Evolutionary conservation across 2,329 filamentous ascomycete species (phyloP), one percentile per base, ranked within the genome.

Genomic region (Coccinonectria pachysandricola): DNA sequence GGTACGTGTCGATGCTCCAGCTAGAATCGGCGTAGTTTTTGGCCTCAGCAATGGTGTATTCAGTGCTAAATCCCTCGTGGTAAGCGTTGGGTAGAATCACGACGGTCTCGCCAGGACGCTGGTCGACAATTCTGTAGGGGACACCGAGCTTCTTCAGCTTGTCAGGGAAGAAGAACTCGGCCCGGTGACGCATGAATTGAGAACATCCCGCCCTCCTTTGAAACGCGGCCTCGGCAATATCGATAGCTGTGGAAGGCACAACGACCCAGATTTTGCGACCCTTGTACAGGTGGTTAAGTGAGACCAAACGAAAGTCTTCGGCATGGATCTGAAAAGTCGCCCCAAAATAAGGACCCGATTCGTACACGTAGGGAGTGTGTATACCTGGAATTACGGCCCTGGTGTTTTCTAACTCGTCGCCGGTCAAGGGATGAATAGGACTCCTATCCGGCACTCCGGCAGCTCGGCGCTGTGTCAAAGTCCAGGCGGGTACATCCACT

Each of bases 261-360:
- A 57, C 51, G 8, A 58, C 46, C 54, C 54, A 58, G 10, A 58
- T 58, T 36, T 58, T 58, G 31, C 54, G 52, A 3, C 54, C 54
- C 24, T 49, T 50, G 41, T 58, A 58, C 3, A 58, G 39, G 18
- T 58, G 54, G 21, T 58, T 58, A 3, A 58, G 40, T 0, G 54
- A 58, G 5, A 53, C 47, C 7, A 58, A 43, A 7, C 54, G 50
- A 17, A 54, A 58, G 23, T 58, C 54, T 28, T 58, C 54, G n/a
- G 54, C 54, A 16, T 58, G 54, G 11, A 58, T 50, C 31, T 58
- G 54, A 17, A 58, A 58, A 5, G 51, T 57, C 6, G 54, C 54
- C 5, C 54, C 54, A 24, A 58, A 58, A 27, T 52, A 31, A 14
- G 53, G 45, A 0, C 50, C 54, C 10, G 54, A 57, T 31, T 58